Percentiles rank a stretch among this genome's conserved stretches.
Conservation (phyloP, 805 yeast genomes). For the Hyphopichia homilentoma region DNA sequence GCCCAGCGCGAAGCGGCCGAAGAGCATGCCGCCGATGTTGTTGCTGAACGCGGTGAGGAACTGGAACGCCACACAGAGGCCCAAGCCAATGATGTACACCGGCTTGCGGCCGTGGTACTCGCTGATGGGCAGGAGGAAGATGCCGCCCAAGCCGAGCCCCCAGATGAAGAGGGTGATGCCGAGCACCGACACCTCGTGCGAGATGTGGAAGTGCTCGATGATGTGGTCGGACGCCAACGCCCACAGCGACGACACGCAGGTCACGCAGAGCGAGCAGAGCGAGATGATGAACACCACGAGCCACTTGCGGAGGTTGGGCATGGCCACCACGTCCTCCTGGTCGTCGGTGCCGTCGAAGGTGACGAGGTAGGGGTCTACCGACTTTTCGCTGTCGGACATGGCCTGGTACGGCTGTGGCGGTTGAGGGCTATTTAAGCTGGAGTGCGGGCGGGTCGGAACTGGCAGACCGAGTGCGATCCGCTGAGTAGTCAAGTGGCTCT, state of each 20-base stretch:
- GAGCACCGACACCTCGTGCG: constrained; percentile 21
- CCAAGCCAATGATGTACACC: constrained; percentile 33
- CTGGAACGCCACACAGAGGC: constrained; percentile 17
- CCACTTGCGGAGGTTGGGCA: constrained; percentile 24
- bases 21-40: constrained; percentile 22
- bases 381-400: too few relatives aligned
- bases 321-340: constrained; percentile 18
- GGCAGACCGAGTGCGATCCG: too few relatives aligned
- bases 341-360: constrained; percentile 23
- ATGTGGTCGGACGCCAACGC: constrained; percentile 21
- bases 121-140: constrained; percentile 52
- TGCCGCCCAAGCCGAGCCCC: constrained; percentile 27
- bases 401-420: too few relatives aligned
- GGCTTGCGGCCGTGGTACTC: constrained; percentile 63
- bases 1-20: constrained; percentile 24
- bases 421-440: too few relatives aligned
- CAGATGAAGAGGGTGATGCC: constrained; percentile 26
- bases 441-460: too few relatives aligned
- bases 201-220: constrained; percentile 16
- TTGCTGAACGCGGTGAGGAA: constrained; percentile 21
- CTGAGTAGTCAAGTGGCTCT: too few relatives aligned
- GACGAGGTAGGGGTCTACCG: constrained; percentile 6
- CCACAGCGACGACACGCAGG: constrained; percentile 27
- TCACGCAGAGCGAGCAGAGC: constrained; percentile 20
- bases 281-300: constrained; percentile 19